Evolutionary conservation across 2,329 filamentous ascomycete species (phyloP).

Genomic region (Paracorniculantispora psalliotae): DNA sequence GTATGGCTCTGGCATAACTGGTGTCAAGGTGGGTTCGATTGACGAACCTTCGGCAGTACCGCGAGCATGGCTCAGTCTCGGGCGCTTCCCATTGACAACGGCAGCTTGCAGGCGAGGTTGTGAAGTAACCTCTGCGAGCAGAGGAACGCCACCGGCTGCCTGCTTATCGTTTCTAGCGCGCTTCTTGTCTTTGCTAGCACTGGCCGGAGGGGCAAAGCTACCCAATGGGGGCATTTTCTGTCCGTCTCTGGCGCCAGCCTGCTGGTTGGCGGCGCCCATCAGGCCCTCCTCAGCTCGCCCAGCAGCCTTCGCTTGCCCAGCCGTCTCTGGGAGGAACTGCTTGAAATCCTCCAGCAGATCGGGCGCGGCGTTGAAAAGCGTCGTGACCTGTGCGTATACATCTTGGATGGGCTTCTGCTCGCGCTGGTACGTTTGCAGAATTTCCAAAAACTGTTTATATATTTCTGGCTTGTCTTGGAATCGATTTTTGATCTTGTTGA

Average conservation of each 20-base stretch:
- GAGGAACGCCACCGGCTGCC: slow-evolving; percentile 41
- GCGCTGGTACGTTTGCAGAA: slow-evolving; percentile 94
- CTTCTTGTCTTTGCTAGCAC: slow-evolving; percentile 90
- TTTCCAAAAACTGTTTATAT: slow-evolving; percentile 98
- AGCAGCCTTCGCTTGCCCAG: slow-evolving; percentile 46
- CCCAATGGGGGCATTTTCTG: slow-evolving; percentile 90
- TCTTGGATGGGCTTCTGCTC: slow-evolving; percentile 98
- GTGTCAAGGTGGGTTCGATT: slow-evolving; percentile 82
- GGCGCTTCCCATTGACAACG: slow-evolving; percentile 52
- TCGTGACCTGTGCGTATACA: slow-evolving; percentile 94
- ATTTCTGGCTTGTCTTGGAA: slow-evolving; percentile 96
- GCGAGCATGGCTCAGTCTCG: slow-evolving; percentile 69
- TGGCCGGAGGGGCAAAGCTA: slow-evolving; percentile 80
- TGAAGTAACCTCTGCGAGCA: slow-evolving; percentile 39
- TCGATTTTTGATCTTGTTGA: slow-evolving; percentile 99
- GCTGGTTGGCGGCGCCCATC: slow-evolving; percentile 30
- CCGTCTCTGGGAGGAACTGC: slow-evolving; percentile 91
- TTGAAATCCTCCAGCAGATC: slow-evolving; percentile 98
- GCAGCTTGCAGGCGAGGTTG: slow-evolving; percentile 28
- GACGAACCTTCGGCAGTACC: slow-evolving; percentile 53
- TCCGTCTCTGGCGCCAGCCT: slow-evolving; percentile 49
- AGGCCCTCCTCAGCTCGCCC: slow-evolving; percentile 59
- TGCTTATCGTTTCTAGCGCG: slow-evolving; percentile 61
- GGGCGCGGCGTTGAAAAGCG: slow-evolving; percentile 85
- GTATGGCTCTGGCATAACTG: slow-evolving; percentile 81